Evolutionary conservation across 2,329 filamentous ascomycete genomes (phyloP).

Genomic region (Ascochyta rabiei): DNA sequence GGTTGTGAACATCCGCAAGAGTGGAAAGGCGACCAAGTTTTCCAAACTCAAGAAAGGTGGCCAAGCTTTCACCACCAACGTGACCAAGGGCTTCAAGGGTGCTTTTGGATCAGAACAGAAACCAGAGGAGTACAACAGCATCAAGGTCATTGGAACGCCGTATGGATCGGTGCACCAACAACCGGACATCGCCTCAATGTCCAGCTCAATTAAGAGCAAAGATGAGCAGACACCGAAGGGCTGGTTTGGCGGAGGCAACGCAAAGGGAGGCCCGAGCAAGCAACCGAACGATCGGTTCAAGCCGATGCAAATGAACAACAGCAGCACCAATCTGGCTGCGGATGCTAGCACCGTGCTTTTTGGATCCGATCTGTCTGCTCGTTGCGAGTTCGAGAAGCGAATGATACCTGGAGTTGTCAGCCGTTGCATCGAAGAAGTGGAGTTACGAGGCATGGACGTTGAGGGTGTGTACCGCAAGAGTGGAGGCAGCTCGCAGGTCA

Average conservation of each 20-base stretch:
- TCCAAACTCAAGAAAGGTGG: slow-evolving; percentile 99
- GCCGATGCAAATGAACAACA: slow-evolving; percentile 50
- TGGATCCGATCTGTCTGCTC: slow-evolving; percentile 84
- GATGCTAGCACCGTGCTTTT: slow-evolving; percentile 67
- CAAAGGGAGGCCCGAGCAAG: slow-evolving; percentile 26
- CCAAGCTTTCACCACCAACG: slow-evolving; percentile 90
- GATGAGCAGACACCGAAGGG: slow-evolving; percentile 37
- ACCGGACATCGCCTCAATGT: slow-evolving; percentile 38
- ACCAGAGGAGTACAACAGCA: slow-evolving; percentile 64
- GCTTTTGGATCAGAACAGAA: slow-evolving; percentile 71
- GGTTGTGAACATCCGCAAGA: slow-evolving; percentile 89
- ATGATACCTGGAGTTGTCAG: slow-evolving; percentile 90
- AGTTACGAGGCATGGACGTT: slow-evolving; percentile 90
- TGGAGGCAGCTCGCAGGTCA: slow-evolving; percentile 88
- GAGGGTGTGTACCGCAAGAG: slow-evolving; percentile 99
- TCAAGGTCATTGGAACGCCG: slow-evolving; percentile 56
- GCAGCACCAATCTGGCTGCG: slow-evolving; percentile 50
- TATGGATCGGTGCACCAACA: slow-evolving; percentile 46
- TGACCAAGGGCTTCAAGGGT: slow-evolving; percentile 91
- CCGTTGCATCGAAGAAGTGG: slow-evolving; percentile 95
- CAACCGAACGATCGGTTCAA: slow-evolving; percentile 32
- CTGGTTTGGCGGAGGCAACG: slow-evolving; percentile 39
- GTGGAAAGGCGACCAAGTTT: slow-evolving; percentile 89
- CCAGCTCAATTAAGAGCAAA: slow-evolving; percentile 37
- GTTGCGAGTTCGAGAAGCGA: slow-evolving; percentile 85